Base-by-base conservation (phyloP, 805 yeast genomes). In the Hanseniaspora thailandica region DNA sequence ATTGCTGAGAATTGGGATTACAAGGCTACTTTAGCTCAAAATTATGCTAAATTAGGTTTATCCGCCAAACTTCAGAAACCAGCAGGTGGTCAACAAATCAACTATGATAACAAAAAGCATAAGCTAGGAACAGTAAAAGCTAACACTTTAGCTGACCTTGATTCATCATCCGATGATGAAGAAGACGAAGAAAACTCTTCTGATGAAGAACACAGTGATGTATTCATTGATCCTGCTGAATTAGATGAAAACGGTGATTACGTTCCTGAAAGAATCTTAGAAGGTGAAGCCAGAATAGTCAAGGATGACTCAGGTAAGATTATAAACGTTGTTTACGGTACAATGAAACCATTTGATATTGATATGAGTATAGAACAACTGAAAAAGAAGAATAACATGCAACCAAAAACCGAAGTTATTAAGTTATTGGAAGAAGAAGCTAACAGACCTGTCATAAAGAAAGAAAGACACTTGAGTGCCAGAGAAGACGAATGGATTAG, bases 1-100 rank as follows among this genome's bases (percentile, higher is more conserved):
- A 84, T 93, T 57, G 94, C 87, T 4, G 85, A 80, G 33, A 77
- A 88, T 66, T 93, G 98, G 98, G 96, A 93, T 68, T 76, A 80
- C 55, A 76, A 77, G 12, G 72, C 82, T 54, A 89, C 97, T 0
- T 70, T 89, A 56, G 75, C 80, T 50, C 97, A 93, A 65, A 93
- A 93, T 66, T 90, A 93, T 69, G 81, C 82, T 60, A 78, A 73
- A 57, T 69, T 93, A 28, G 98, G 98, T 3, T 71, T 93, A 51
- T 72, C 79, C 35, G 74, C 84, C 10, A 78, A 80, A 59, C 67
- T 89, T 35, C 83, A 84, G 25, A 70, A 67, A 17, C 72, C 79
- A 1, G 80, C 95, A 1, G 97, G 97, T 56, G 97, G 97, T 46
- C 69, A 67, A n/a, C 95, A 86, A 62, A 76, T 76, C 54, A 71